A percentile compares a stretch with the other conserved stretches of the same genome.
phyloP scores from a whole-genome alignment of 2,329 filamentous ascomycete species.

The Phaeosphaeriaceae sp. region DNA sequence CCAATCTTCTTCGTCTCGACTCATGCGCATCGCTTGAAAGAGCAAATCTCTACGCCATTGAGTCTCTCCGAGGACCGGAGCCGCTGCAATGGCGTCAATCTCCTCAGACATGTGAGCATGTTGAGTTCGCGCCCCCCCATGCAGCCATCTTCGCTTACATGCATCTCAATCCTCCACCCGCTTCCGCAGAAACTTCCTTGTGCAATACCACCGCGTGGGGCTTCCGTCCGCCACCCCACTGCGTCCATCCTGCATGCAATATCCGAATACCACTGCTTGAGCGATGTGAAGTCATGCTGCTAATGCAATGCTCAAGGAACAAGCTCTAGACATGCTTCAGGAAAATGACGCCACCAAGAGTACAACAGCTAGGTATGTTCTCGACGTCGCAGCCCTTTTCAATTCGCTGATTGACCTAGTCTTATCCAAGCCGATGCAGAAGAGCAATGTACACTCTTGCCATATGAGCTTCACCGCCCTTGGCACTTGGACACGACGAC shows the following conservation, averaged over 20 bases:
- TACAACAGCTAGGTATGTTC: no score
- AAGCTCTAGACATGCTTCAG: no score
- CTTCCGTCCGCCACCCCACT: background rate
- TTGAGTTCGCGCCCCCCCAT: background rate
- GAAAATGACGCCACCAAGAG: no score
- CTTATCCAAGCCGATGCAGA: no score
- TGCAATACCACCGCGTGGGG: conserved; percentile 7
- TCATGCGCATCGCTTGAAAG: background rate
- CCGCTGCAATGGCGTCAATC: conserved; percentile 15
- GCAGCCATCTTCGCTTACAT: conserved; percentile 13
- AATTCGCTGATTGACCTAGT: no score
- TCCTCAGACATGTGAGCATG: background rate
- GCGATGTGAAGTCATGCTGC: no score
- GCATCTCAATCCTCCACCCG: conserved; percentile 6
- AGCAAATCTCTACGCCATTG: background rate
- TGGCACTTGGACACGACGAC: no score
- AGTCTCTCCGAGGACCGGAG: background rate
- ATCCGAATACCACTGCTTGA: background rate
- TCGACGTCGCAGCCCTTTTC: no score
- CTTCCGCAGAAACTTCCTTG: conserved; percentile 10
- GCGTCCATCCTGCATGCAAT: background rate
- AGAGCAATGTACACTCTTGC: no score
- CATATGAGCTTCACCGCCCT: no score
- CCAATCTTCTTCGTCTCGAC: background rate
- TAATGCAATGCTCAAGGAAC: no score